These are phyloP conservation scores for Closterium sp. DNA, from an alignment of 139 green algal species.

Conservation along the genomic window DNA sequence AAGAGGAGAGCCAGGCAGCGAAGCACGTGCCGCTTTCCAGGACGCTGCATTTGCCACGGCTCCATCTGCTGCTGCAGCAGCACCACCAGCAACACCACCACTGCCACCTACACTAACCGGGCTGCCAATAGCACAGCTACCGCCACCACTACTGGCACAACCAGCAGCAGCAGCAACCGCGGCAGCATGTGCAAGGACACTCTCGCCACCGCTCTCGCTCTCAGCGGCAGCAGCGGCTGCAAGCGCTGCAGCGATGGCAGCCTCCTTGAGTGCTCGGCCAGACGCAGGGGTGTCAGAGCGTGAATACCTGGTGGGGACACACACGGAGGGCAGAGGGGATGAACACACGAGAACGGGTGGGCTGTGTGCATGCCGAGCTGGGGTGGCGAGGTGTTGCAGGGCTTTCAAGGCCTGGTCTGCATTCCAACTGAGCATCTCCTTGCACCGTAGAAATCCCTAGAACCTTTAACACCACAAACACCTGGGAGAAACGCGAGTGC, in stretches of 20 bases:
- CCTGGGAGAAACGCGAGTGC: no score
- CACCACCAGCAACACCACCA: background rate
- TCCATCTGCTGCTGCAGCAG: background rate
- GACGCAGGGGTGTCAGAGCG: background rate
- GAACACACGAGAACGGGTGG: no score
- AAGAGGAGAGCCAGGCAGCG: background rate
- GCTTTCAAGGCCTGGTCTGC: no score
- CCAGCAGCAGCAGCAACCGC: background rate
- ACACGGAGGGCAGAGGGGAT: no score
- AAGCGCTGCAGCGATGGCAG: background rate
- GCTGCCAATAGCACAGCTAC: background rate
- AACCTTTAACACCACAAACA: no score
- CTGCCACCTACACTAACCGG: background rate
- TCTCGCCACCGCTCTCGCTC: background rate
- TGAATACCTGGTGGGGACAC: background rate
- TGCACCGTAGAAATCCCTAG: no score
- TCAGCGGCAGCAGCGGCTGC: background rate
- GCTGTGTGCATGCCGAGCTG: no score
- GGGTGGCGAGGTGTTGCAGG: no score
- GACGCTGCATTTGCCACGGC: background rate
- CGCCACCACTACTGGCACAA: background rate
- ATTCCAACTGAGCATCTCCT: no score
- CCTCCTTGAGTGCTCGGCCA: background rate
- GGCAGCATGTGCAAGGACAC: background rate
- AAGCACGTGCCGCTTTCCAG: background rate